phyloP scores from a whole-genome alignment of 2,329 filamentous ascomycete genomes.

The Microcyclosporella mali region DNA sequence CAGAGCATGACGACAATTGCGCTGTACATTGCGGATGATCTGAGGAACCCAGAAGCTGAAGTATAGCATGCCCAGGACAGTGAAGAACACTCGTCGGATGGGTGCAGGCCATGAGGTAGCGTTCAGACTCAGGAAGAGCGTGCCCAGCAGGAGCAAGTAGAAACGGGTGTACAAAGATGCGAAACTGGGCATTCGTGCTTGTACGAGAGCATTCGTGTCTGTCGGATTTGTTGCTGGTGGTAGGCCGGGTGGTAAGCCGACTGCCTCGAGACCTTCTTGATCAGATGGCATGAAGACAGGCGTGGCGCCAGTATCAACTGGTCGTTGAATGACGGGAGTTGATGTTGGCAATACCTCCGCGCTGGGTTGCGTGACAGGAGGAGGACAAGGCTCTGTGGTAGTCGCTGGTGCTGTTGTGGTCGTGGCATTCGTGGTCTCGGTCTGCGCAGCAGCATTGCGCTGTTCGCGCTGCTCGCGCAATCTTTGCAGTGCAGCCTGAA shows the following conservation, averaged over 20 bases:
- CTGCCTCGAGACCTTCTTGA: conserved; percentile 42
- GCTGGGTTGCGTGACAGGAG: conserved; percentile 17
- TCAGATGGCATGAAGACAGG: conserved; percentile 54
- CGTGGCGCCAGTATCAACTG: conserved; percentile 44
- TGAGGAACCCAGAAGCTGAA: conserved; percentile 90
- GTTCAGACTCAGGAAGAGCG: conserved; percentile 55
- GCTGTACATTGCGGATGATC: conserved; percentile 80
- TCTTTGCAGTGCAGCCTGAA: conserved; percentile 18
- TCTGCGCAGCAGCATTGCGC: conserved; percentile 6
- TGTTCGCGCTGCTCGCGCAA: conserved; percentile 19
- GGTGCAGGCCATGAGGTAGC: conserved; percentile 51
- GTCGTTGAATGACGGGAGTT: conserved; percentile 16
- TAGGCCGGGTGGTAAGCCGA: conserved; percentile 24
- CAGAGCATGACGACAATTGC: conserved; percentile 87
- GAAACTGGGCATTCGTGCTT: conserved; percentile 34
- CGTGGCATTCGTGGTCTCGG: neutral
- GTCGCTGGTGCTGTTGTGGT: conserved; percentile 1
- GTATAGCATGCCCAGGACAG: conserved; percentile 65
- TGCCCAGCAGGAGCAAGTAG: conserved; percentile 53
- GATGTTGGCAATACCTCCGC: conserved; percentile 10
- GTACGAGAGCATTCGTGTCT: conserved; percentile 11
- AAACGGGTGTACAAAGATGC: conserved; percentile 57
- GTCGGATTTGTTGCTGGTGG: conserved; percentile 34
- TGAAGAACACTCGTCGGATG: conserved; percentile 50
- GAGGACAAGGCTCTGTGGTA: conserved; percentile 10